Base-by-base conservation (phyloP, 164 flowering plant genomes). In the Litsea cubeba region DNA sequence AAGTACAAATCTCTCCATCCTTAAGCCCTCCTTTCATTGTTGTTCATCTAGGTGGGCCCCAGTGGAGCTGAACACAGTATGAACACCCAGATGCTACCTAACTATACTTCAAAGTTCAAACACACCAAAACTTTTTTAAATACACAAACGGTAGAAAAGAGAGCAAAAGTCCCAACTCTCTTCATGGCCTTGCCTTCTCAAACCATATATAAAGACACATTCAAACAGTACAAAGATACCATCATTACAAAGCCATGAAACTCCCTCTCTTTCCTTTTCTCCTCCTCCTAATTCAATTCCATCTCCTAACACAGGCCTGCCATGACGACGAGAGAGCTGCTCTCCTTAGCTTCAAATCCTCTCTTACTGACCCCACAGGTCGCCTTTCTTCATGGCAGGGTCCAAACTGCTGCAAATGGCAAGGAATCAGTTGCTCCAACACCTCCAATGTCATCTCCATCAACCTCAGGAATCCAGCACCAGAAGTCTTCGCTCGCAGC, bases 321-420 rank as follows among this genome's bases (percentile, higher is more conserved):
- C 72, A 46, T 50, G 62, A 58, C 2, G 35, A 60, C 1, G 81
- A 79, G n/a, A 75, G 78, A 65, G 50, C 3, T 1, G 70, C 81
- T 25, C 81, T 79, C 26, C 65, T 76, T 20, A 69, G 30, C 50
- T 72, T 79, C 71, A 79, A 75, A 46, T 30, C 77, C 68, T 17
- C 30, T 72, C 74, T 79, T 8, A 32, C 73, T 0, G 78, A 75
- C 54, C 73, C 66, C 20, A 67, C 78, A 0, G 73, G 58, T 2
- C 75, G 76, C 11, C 64, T 79, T 49, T 72, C 73, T 0, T 75
- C 81, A 1, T 79, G 78, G 81, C 17, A n/a, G 12, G 81, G 81
- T 12, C 28, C 50, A 51, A 54, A 75, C 46, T 79, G 81, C 57
- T 79, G 81, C 51, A 24, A 62, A 14, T 79, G 81, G 81, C n/a